Conservation (phyloP, 1,284 basidiomycete genomes). For the Phylloboletellus chloephorus region DNA sequence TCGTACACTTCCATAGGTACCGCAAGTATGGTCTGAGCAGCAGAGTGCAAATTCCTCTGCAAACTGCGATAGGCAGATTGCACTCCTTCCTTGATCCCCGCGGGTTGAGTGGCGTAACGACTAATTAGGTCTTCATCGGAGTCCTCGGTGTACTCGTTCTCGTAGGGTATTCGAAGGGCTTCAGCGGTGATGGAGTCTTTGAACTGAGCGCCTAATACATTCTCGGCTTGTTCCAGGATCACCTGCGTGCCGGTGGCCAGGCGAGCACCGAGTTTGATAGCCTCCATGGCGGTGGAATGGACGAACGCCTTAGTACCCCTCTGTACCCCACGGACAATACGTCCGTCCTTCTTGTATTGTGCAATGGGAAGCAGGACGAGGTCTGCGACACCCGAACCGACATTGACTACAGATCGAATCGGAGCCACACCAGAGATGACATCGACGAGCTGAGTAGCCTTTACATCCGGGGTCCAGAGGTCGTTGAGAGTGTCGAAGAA, state of each 20-base stretch:
- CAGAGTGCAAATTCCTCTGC: constrained; percentile 79
- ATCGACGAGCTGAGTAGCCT: constrained; percentile 95
- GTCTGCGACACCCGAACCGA: constrained; percentile 94
- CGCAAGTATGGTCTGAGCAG: constrained; percentile 96
- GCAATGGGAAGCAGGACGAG: constrained; percentile 93
- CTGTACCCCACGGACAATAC: constrained; percentile 90
- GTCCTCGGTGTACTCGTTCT: constrained; percentile 34
- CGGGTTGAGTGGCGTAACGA: constrained; percentile 88
- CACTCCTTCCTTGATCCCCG: constrained; percentile 81
- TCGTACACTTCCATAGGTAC: constrained; percentile 99
- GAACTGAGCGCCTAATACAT: constrained; percentile 81
- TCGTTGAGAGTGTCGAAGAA: constrained; percentile 91
- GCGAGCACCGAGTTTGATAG: constrained; percentile 90
- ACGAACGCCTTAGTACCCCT: constrained; percentile 91
- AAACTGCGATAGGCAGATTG: constrained; percentile 85
- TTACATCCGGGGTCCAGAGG: constrained; percentile 98
- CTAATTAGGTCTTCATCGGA: constrained; percentile 60
- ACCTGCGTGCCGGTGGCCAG: constrained; percentile 97
- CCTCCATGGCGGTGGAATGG: constrained; percentile 90
- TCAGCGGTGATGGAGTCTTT: constrained; percentile 61
- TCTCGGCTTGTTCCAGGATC: constrained; percentile 92
- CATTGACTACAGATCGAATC: constrained; percentile 92
- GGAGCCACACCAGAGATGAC: constrained; percentile 97
- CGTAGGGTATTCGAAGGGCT: constrained; percentile 47
- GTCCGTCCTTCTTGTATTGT: constrained; percentile 94